These are phyloP conservation scores for Penicillium hesseltinei DNA, from an alignment of 2,329 filamentous ascomycete species.

Conservation along the genomic window DNA sequence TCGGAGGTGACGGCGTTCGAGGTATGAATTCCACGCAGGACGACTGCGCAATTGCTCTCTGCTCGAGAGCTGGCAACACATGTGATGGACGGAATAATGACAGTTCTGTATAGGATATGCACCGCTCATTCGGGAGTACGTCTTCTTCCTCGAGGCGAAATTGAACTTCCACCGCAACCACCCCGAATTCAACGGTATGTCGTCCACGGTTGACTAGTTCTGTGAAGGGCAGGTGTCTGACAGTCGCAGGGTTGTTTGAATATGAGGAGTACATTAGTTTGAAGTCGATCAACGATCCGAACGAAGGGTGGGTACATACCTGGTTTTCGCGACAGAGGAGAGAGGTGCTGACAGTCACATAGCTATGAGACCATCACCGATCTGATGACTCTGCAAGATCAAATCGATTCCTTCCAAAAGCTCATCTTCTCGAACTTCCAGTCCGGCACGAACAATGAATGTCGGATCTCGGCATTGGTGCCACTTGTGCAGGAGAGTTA, in stretches of 20 bases:
- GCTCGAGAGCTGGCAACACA: not conserved
- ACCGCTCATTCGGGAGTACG: conserved; percentile 92
- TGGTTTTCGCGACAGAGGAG: not conserved
- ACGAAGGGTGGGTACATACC: conserved; percentile 70
- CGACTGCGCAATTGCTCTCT: not conserved
- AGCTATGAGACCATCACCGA: conserved; percentile 90
- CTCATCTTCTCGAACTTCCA: conserved; percentile 97
- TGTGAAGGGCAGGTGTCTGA: conserved; percentile 11
- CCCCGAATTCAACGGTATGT: conserved; percentile 86
- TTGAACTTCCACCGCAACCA: conserved; percentile 95
- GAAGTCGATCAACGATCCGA: conserved; percentile 97
- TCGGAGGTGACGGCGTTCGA: conserved; percentile 78
- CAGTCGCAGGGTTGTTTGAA: conserved; percentile 71
- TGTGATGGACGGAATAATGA: conserved; percentile 10
- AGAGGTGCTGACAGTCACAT: conserved; percentile 22
- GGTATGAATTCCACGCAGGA: conserved; percentile 47
- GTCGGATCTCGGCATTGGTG: conserved; percentile 88
- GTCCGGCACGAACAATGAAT: conserved; percentile 89
- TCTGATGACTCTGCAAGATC: conserved; percentile 93
- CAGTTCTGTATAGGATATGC: conserved; percentile 62
- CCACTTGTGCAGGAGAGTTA: conserved; percentile 96
- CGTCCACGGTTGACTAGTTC: not conserved
- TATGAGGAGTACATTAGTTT: conserved; percentile 98
- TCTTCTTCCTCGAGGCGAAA: conserved; percentile 91
- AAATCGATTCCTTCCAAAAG: conserved; percentile 98